Evolutionary conservation across 306 rosid genomes (phyloP).

Genomic region (Sechiopsis laciniata): DNA sequence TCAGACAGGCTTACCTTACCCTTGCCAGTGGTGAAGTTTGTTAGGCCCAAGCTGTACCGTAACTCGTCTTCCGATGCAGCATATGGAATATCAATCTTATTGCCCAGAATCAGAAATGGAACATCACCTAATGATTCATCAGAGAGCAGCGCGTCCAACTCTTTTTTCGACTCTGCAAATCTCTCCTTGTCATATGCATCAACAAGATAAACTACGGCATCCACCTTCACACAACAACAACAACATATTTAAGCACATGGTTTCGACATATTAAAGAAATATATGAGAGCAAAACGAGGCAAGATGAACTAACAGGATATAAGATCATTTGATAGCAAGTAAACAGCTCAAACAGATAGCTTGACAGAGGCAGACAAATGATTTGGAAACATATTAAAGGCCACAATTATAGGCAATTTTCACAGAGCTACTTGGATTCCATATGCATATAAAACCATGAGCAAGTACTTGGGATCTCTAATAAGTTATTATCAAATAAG

Average conservation of each 20-base stretch:
- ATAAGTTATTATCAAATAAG: background rate
- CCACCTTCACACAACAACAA: conserved; percentile 72
- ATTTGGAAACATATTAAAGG: background rate
- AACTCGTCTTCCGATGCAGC: conserved; percentile 85
- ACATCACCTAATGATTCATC: conserved; percentile 63
- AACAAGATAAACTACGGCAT: conserved; percentile 75
- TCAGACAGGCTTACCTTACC: conserved; percentile 68
- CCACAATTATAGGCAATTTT: background rate
- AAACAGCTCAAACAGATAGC: background rate
- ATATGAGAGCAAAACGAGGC: no score
- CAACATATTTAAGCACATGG: no score
- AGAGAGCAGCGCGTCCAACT: conserved; percentile 76
- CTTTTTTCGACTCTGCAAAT: conserved; percentile 69
- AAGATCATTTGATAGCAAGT: background rate
- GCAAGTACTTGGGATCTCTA: background rate
- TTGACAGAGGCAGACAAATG: background rate
- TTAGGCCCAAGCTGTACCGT: conserved; percentile 63
- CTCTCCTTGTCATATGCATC: conserved; percentile 80
- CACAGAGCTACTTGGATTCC: background rate
- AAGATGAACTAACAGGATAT: no score
- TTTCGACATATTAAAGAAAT: no score
- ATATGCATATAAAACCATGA: background rate
- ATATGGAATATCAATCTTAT: conserved; percentile 73
- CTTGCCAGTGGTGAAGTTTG: conserved; percentile 85
- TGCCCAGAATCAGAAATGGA: conserved; percentile 78